Evolutionary conservation across 148 eudicot species (phyloP), one percentile per base, ranked within the genome.

Genomic region (Amaranthus palmeri): DNA sequence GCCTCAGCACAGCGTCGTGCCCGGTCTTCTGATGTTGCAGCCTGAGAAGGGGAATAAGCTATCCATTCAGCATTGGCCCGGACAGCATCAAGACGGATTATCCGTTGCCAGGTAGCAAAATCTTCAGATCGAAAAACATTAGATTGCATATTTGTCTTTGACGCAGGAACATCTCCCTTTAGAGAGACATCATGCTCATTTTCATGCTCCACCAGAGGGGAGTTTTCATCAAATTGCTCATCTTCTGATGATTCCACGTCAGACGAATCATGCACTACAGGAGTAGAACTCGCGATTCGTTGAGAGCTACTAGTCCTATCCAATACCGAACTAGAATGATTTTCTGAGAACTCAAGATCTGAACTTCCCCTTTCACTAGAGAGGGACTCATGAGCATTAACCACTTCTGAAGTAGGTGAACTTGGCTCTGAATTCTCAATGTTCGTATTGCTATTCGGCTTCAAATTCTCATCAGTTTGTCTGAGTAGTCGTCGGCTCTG

Each of bases 21-120:
- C 74, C 81, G 86, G 25, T 80, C 91, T 6, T 79, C 90, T 6
- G 88, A 77, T 44, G 91, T 84, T n/a, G 80, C 54, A 44, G 96
- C 93, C 79, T 89, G 96, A 72, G 86, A 65, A 18, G 88, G 84
- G 25, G 85, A 80, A 71, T 86, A 86, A 15, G 83, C 51, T 17
- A 81, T 83, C 96, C 98, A 91, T 56, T 95, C 98, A 73, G 68
- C 96, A 74, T 89, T 91, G 17, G 97, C 98, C 62, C 98, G 90
- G 54, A 95, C 65, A 8, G 98, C 98, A 71, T 95, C 98, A 11
- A 95, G 85, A 36, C 97, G 97, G 50, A 95, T 95, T 49, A 95
- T 95, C 4, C 97, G 90, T 79, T 86, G 98, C 98, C 98, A 95
- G 14, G 86, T 91, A 76, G 90, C 80, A 69, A 89, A 91, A 81